Conservation (phyloP, 2,329 filamentous ascomycete species). For the Aspergillus aculeatinus region DNA sequence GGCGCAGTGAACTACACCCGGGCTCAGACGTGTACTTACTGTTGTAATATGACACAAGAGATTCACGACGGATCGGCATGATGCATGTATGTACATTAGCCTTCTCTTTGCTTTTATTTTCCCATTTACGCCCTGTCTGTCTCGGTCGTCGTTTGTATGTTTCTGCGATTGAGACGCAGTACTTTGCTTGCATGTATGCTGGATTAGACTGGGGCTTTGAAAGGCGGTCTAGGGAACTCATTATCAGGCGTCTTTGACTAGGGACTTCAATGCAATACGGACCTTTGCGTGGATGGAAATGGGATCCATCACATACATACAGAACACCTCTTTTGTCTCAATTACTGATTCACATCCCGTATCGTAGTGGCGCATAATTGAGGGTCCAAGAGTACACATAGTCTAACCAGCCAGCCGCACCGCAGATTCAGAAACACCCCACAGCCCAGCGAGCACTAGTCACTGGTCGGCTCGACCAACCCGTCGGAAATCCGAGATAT, state of each 20-base stretch:
- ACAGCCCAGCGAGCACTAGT: too few relatives aligned
- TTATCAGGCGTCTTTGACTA: neutral
- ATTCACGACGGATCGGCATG: neutral
- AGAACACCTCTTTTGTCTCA: too few relatives aligned
- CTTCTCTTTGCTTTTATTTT: slow-evolving; percentile 4
- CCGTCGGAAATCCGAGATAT: neutral
- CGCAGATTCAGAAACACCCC: neutral
- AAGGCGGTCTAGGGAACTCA: neutral
- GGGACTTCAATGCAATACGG: neutral
- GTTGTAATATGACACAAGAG: slow-evolving; percentile 3
- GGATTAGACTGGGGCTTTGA: neutral
- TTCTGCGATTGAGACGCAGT: neutral
- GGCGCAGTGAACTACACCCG: slow-evolving; percentile 13
- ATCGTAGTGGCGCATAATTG: neutral
- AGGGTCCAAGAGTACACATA: neutral
- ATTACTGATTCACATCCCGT: too few relatives aligned
- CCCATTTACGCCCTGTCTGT: neutral
- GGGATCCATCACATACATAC: neutral
- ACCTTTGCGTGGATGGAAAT: neutral
- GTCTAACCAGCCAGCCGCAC: neutral
- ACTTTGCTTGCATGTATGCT: neutral
- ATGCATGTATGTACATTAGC: slow-evolving; percentile 10
- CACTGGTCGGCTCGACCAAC: neutral
- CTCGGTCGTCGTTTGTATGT: neutral
- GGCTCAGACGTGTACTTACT: neutral